Evolutionary conservation across 2,329 filamentous ascomycete species (phyloP), one percentile per base, ranked within the genome.

Genomic region (Ceratocystis cubensis): DNA sequence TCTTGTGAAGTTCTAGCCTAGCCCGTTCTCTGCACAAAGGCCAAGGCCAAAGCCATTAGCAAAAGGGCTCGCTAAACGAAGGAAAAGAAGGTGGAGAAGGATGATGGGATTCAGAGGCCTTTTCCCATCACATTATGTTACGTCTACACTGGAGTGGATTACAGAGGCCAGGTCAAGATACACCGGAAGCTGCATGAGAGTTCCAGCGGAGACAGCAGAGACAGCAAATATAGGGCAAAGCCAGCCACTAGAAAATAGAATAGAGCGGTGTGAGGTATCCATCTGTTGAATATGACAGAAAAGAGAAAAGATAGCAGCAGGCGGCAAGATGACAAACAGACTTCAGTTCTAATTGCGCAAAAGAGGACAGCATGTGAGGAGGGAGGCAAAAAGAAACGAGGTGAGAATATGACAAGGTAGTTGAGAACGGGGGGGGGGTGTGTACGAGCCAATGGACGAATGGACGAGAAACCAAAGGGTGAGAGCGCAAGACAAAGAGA

Each of bases 201-300:
- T 57, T 57, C 25, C 53, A 57, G 22, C 48, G 10, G n/a, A 25
- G 48, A 41, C 37, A 50, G n/a, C 22, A 5, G 46, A n/a, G 3
- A n/a, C 20, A 50, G 8, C 17, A n/a, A 30, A 57, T 30, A 17
- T 57, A 28, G 28, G 53, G 53, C 25, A 33, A 28, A 5, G 22
- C 30, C 53, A 57, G 13, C 20, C n/a, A 20, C 48, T 25, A 20
- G 20, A 20, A 15, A 7, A 10, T 13, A 53, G 20, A 53, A 22
- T 5, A 13, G 48, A 22, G 48, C 48, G n/a, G 48, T 20, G 48
- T 20, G n/a, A 53, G 53, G 30, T 57, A 3, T 30, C 53, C 15
- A 30, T 57, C 53, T 57, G 53, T 57, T 57, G 53, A 33, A 57
- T 57, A 33, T 57, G 53, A 57, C 15, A 17, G 20, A 53, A 53